Base-by-base conservation (phyloP, 2,329 filamentous ascomycete genomes). In the Aspergillus hiratsukae region DNA sequence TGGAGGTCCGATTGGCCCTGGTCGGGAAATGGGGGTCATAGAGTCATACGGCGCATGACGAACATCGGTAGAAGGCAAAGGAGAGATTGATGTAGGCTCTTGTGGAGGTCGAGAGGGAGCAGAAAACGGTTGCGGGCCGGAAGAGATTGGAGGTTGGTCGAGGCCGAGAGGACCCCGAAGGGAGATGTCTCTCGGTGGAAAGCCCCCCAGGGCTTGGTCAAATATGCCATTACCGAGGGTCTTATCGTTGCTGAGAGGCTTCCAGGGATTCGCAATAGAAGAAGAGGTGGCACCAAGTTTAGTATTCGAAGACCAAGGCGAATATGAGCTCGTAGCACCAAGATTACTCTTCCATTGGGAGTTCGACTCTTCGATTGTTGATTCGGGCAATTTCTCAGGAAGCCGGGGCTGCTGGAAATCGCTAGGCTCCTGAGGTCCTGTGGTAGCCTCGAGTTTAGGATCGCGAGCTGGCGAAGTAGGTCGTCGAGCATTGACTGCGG, bases 211-310 rank as follows among this genome's bases (percentile, higher is more conserved):
- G 56, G 71, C 72, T 57, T 78, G 78, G 60, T 85, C 83, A 62
- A 87, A 87, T 2, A 83, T 85, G 29, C 84, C 84, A 69, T 87
- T 87, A 17, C 84, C 84, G 43, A 87, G 78, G 27, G 81, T 80
- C 63, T 81, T 79, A 59, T 83, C 81, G 63, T 78, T 78, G 53
- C 75, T 78, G 40, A 81, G 75, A 40, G 81, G 77, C 54, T 84
- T 84, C 84, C 84, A 87, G 31, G 85, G 80, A 61, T 83, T 84
- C 53, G 75, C 66, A 59, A 73, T 60, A 43, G 73, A 61, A 53
- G 72, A 63, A 28, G 75, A 58, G 35, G 70, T 66, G 35, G 66
- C 59, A 25, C 62, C 62, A 29, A 77, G 66, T 46, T 73, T 76
- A 4, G 69, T 52, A 41, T 66, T 69, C 40, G 71, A 61, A 48